Evolutionary conservation across 2,329 filamentous ascomycete genomes (phyloP), one percentile per base, ranked within the genome.

Genomic region (Dendryphion nanum): DNA sequence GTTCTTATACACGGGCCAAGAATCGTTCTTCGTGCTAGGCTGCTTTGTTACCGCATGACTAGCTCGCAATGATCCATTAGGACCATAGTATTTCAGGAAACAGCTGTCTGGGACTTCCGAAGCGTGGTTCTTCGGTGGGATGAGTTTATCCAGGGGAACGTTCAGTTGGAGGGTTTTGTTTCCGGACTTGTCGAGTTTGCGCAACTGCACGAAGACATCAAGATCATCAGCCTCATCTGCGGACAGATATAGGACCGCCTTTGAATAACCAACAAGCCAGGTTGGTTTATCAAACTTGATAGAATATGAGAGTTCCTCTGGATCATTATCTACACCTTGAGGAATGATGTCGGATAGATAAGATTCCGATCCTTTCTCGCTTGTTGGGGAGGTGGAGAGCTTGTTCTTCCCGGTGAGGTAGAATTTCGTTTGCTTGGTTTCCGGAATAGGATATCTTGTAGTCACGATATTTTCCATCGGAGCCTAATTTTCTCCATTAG

Each of bases 221-320:
- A 76, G 64, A 41, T 76, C 74, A 34, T 76, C 62, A 12, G 56
- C 51, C 10, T 65, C 60, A 2, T 57, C 49, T 39, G 63, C 69
- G 1, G 67, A 71, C 57, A 76, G 68, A 53, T 71, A 73, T 0
- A 77, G 51, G 0, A 69, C 51, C 0, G 71, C 70, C 47, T 75
- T 76, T 6, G 73, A 64, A 0, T 72, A 51, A 2, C 73, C 74
- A n/a, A 73, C 65, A 1, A 77, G 47, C 4, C 64, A 17, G 5
- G 28, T 12, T 10, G 10, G 21, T 33, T 38, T 10, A 5, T 17
- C 8, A 18, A 38, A 56, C 2, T 40, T 45, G 16, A 50, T 34
- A 15, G 39, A 48, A 19, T 49, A 42, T 3, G 37, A 16, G 31
- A 50, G 44, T 33, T 51, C 45, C 2, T n/a, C n/a, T n/a, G n/a